Percentiles rank a stretch among this genome's conserved stretches.
Conservation (phyloP, 305 asterid species). For the Rubia tinctorum region DNA sequence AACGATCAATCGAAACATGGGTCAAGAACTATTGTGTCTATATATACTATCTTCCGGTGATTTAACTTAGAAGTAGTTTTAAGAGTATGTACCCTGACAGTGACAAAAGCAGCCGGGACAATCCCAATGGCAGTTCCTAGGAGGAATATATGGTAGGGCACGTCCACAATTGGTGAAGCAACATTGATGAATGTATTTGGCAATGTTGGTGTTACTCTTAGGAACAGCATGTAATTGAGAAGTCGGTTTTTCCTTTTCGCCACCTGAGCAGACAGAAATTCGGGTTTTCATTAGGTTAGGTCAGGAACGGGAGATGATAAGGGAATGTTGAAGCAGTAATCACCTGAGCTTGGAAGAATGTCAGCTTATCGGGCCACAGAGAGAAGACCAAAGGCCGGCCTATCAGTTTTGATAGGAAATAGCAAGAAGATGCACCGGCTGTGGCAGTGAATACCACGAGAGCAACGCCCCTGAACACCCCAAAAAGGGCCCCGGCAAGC, state of each 20-base stretch:
- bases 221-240: slow-evolving; percentile 90
- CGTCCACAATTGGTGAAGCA: slow-evolving; percentile 95
- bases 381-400: slow-evolving; percentile 91
- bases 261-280: slow-evolving; percentile 41
- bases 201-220: slow-evolving; percentile 93
- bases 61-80: neutral
- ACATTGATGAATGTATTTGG: slow-evolving; percentile 91
- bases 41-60: neutral
- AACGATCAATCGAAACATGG: neutral
- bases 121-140: slow-evolving; percentile 82
- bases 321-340: slow-evolving; percentile 6
- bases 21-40: neutral
- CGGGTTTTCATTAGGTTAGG: slow-evolving; percentile 11
- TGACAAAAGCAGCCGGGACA: slow-evolving; percentile 89
- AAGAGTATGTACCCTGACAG: slow-evolving; percentile 68
- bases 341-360: slow-evolving; percentile 86
- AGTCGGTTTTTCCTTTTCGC: slow-evolving; percentile 68
- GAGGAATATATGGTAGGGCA: slow-evolving; percentile 85
- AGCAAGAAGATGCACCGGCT: slow-evolving; percentile 96
- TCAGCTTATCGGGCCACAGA: slow-evolving; percentile 88
- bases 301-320: neutral
- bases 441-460: slow-evolving; percentile 90
- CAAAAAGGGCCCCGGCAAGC: slow-evolving; percentile 92
- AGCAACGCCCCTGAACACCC: slow-evolving; percentile 83
- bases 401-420: slow-evolving; percentile 72